phyloP scores from a whole-genome alignment of 306 rosid species.

The Pyrus communis region DNA sequence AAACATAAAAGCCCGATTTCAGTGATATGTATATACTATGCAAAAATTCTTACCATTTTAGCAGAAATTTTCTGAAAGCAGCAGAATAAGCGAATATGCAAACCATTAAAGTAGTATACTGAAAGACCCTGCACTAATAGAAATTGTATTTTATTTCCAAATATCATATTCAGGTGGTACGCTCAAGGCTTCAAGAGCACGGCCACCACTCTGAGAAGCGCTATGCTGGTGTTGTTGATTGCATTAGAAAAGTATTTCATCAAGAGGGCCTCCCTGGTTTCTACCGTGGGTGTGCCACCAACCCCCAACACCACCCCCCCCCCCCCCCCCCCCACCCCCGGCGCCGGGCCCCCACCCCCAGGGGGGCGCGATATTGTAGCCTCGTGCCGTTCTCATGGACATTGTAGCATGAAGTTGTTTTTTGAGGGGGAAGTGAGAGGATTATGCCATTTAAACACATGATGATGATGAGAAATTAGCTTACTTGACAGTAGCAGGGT shows the following conservation, averaged over 20 bases:
- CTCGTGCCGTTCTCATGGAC: neutral
- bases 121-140: neutral
- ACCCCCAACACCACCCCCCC: constrained; percentile 23
- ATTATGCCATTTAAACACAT: constrained; percentile 1
- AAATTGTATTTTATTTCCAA: neutral
- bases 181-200: constrained; percentile 87
- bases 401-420: constrained; percentile 11
- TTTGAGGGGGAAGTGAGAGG: constrained; percentile 12
- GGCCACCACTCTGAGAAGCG: constrained; percentile 87
- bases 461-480: constrained; percentile 35
- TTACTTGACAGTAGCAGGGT: neutral
- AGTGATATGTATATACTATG: neutral
- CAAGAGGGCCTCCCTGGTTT: constrained; percentile 76
- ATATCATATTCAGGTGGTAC: constrained; percentile 55
- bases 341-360: too few species aligned
- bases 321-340: too few species aligned
- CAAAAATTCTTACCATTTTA: neutral
- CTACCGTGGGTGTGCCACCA: constrained; percentile 79
- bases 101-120: neutral
- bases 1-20: too few species aligned
- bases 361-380: constrained; percentile 5
- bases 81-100: neutral
- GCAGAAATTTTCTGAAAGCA: neutral
- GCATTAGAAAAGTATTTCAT: constrained; percentile 57
- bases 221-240: constrained; percentile 63